Conservation (phyloP, 306 rosid genomes). For the Begonia masoniana region DNA sequence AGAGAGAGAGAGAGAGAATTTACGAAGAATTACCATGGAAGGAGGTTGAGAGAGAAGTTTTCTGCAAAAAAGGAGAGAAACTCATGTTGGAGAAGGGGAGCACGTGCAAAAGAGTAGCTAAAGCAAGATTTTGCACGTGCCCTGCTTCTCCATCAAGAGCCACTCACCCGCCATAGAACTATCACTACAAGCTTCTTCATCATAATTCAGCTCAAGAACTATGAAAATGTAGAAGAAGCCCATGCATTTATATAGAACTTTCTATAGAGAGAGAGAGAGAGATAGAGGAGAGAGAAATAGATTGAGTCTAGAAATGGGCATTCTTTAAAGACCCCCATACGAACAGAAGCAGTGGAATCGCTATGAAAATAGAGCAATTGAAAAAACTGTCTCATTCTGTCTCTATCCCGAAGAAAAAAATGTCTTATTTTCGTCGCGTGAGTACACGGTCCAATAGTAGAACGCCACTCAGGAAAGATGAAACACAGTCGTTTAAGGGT, state of each 20-base stretch:
- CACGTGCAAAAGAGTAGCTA: conserved; percentile 51
- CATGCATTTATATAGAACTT: conserved; percentile 30
- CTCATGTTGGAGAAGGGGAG: conserved; percentile 90
- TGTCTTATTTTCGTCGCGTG: background rate
- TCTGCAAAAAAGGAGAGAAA: conserved; percentile 28
- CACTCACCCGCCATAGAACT: conserved; percentile 29
- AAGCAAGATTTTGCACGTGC: conserved; percentile 61
- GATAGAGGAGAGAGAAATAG: conserved; percentile 45
- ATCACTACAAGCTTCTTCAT: background rate
- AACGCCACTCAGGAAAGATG: background rate
- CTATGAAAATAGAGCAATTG: conserved; percentile 6
- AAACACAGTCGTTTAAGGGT: background rate
- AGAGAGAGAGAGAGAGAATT: too few species aligned
- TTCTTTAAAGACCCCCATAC: conserved; percentile 34
- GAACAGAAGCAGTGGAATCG: conserved; percentile 12
- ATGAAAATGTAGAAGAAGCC: conserved; percentile 10
- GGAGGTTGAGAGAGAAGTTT: background rate
- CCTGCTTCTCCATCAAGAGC: conserved; percentile 96
- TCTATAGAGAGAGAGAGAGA: conserved; percentile 14
- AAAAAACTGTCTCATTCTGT: conserved; percentile 1
- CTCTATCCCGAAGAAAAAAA: background rate
- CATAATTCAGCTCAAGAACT: background rate
- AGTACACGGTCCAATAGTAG: background rate
- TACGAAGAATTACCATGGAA: too few species aligned
- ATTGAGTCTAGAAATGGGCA: conserved; percentile 66